phyloP scores from a whole-genome alignment of 192 early-diverging fungal genomes.

The Backusella morwellensis region DNA sequence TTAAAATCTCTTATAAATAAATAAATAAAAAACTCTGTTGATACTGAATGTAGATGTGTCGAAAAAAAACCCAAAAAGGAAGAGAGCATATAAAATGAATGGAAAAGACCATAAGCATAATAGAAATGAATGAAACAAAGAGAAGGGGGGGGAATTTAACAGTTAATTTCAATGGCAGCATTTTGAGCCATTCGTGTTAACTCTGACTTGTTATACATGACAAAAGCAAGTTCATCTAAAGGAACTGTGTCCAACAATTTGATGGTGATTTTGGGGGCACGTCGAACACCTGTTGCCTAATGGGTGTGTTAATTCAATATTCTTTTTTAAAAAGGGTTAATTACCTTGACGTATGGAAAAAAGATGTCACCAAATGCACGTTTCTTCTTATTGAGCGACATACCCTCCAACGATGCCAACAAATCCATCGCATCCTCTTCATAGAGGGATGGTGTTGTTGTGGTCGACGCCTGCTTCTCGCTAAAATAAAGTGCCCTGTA shows the following conservation, averaged over 20 bases:
- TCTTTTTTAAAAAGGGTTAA: background rate
- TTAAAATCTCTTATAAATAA: background rate
- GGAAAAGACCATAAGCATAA: background rate
- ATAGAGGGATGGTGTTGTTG: background rate
- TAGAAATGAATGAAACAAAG: background rate
- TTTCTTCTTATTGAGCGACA: constrained; percentile 27
- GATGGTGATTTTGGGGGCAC: constrained; percentile 40
- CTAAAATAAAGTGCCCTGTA: constrained; percentile 16
- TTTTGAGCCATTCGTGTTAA: background rate
- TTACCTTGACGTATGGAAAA: constrained; percentile 40
- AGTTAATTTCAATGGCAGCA: background rate
- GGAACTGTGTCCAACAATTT: constrained; percentile 34
- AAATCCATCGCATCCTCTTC: background rate
- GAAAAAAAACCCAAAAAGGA: background rate
- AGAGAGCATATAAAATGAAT: background rate
- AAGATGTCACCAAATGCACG: constrained; percentile 34
- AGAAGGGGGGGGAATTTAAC: background rate
- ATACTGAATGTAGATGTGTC: background rate
- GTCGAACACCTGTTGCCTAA: constrained; percentile 31
- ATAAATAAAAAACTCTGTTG: background rate
- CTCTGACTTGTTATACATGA: constrained; percentile 25
- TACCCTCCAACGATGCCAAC: constrained; percentile 12
- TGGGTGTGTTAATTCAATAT: too few species aligned
- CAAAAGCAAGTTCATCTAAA: constrained; percentile 27
- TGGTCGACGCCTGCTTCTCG: background rate